Conservation (phyloP, 768 basidiomycete species). For the Termitomyces sp. region DNA sequence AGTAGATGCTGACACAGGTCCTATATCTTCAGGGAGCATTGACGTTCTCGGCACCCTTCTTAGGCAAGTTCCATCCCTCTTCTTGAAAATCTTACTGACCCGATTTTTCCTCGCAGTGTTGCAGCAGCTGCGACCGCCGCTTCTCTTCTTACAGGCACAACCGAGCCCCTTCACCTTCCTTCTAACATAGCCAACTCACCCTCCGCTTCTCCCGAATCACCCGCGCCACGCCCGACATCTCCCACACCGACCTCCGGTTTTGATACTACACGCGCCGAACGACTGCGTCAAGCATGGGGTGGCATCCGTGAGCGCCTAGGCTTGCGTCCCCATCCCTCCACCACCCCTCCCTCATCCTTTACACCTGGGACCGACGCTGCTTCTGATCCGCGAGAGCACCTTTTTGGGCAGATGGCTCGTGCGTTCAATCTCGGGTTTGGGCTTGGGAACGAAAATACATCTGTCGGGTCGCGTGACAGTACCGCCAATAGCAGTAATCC, state of each 20-base stretch:
- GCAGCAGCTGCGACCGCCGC: constrained; percentile 92
- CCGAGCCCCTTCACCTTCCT: constrained; percentile 57
- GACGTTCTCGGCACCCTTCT: constrained; percentile 80
- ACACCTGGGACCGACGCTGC: background rate
- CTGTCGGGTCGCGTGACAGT: background rate
- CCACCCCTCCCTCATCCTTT: constrained; percentile 8
- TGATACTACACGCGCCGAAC: constrained; percentile 30
- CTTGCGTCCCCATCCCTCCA: constrained; percentile 28
- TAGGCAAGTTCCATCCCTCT: constrained; percentile 43
- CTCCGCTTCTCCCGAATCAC: background rate
- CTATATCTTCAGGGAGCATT: constrained; percentile 68
- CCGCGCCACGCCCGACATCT: constrained; percentile 22
- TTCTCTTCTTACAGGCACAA: constrained; percentile 71
- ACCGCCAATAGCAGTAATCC: background rate
- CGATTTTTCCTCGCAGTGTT: constrained; percentile 41
- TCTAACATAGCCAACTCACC: background rate
- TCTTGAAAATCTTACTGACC: background rate
- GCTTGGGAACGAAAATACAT: constrained; percentile 25
- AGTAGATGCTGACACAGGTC: constrained; percentile 16
- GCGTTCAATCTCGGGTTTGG: constrained; percentile 74
- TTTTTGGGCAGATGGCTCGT: constrained; percentile 78
- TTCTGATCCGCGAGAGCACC: constrained; percentile 56
- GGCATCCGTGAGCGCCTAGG: constrained; percentile 66
- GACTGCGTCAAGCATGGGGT: constrained; percentile 65
- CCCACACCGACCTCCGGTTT: constrained; percentile 43